Conservation (phyloP, 2,329 filamentous ascomycete species). For the Pochonia chlamydosporia region DNA sequence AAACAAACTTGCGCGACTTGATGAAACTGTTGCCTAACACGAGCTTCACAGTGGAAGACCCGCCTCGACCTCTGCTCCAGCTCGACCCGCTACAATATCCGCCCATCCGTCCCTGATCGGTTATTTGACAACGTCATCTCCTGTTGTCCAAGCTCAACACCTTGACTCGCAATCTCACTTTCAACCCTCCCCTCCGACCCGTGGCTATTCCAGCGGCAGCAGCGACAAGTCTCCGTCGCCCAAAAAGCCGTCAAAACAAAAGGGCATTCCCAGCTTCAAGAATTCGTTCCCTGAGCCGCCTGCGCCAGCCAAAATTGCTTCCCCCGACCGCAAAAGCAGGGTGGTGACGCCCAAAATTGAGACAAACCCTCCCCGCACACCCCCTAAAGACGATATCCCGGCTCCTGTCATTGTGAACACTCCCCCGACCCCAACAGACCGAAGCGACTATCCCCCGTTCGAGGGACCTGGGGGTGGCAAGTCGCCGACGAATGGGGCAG, state of each 20-base stretch:
- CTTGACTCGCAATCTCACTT: slow-evolving; percentile 22
- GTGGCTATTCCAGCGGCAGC: slow-evolving; percentile 56
- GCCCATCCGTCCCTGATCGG: slow-evolving; percentile 60
- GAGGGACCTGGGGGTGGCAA: slow-evolving; percentile 22
- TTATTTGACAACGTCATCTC: slow-evolving; percentile 64
- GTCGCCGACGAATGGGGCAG: slow-evolving; percentile 20
- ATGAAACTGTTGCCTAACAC: neutral
- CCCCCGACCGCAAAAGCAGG: slow-evolving; percentile 21
- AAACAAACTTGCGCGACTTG: neutral
- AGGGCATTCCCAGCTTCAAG: neutral
- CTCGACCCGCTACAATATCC: slow-evolving; percentile 29
- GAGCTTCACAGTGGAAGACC: slow-evolving; percentile 4
- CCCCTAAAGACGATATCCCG: slow-evolving; percentile 36
- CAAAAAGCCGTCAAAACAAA: neutral
- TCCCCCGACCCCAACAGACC: slow-evolving; percentile 57
- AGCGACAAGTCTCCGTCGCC: slow-evolving; percentile 46
- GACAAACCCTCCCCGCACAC: slow-evolving; percentile 37
- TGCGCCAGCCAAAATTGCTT: slow-evolving; percentile 22
- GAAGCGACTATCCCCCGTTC: slow-evolving; percentile 12
- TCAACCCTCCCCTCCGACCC: slow-evolving; percentile 44
- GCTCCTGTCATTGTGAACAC: slow-evolving; percentile 58
- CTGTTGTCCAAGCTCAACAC: slow-evolving; percentile 55
- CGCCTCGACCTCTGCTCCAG: slow-evolving; percentile 18
- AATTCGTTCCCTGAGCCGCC: slow-evolving; percentile 21
- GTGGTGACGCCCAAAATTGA: slow-evolving; percentile 22